Conservation (phyloP, 2,329 filamentous ascomycete species). For the Huntiella savannae region DNA sequence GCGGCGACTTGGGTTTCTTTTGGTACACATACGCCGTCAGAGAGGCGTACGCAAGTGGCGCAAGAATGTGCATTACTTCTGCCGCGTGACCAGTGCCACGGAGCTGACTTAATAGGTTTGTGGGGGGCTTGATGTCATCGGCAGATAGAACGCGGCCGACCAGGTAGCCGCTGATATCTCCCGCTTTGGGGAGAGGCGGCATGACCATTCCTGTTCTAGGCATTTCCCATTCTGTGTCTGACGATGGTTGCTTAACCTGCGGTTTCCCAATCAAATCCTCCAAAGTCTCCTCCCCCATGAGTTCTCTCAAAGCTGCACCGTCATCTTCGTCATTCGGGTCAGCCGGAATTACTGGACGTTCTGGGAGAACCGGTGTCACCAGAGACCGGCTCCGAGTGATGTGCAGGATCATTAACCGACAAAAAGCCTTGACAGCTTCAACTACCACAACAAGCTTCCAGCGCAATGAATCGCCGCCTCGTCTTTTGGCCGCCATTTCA, state of each 20-base stretch:
- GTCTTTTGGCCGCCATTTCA: conserved; percentile 87
- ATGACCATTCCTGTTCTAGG: conserved; percentile 78
- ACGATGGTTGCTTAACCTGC: conserved; percentile 38
- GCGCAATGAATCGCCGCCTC: conserved; percentile 55
- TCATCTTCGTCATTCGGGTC: conserved; percentile 23
- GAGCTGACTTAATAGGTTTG: conserved; percentile 65
- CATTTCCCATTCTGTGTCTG: conserved; percentile 59
- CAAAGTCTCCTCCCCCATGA: conserved; percentile 23
- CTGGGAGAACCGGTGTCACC: conserved; percentile 66
- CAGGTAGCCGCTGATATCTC: conserved; percentile 73
- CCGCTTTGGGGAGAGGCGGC: conserved; percentile 60
- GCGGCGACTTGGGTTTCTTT: conserved; percentile 16
- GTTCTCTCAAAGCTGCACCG: conserved; percentile 24
- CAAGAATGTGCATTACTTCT: conserved; percentile 79
- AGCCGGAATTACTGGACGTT: conserved; percentile 55
- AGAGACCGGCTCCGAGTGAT: conserved; percentile 70
- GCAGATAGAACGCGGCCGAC: conserved; percentile 80
- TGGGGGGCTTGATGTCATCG: conserved; percentile 88
- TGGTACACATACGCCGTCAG: conserved; percentile 28
- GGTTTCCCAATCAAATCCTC: conserved; percentile 29
- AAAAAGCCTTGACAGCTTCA: conserved; percentile 72
- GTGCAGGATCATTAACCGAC: conserved; percentile 58
- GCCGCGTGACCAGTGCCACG: conserved; percentile 57
- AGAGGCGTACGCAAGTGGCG: conserved; percentile 75
- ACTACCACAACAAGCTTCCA: conserved; percentile 79